phyloP scores from a whole-genome alignment of 768 basidiomycete species.

The Lactifluus subvellereus region DNA sequence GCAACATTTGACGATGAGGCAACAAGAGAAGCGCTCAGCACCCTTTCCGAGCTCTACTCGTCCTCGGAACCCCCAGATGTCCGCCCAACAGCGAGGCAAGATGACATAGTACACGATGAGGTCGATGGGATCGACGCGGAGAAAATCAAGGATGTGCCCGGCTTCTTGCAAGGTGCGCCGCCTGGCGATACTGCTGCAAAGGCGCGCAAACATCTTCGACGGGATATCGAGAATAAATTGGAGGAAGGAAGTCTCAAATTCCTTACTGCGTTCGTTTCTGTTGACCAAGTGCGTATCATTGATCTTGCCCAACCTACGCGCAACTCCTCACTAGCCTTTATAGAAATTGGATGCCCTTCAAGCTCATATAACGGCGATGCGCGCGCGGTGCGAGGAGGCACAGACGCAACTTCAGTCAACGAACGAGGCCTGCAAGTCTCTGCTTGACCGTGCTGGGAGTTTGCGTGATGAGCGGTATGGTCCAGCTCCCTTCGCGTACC shows the following conservation, averaged over 20 bases:
- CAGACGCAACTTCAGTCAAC: conserved; percentile 71
- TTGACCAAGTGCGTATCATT: conserved; percentile 70
- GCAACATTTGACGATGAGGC: conserved; percentile 73
- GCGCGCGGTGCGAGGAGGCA: conserved; percentile 73
- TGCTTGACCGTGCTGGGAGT: conserved; percentile 79
- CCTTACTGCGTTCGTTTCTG: conserved; percentile 76
- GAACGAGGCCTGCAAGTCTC: conserved; percentile 65
- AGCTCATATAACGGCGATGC: conserved; percentile 74
- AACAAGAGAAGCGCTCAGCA: conserved; percentile 74
- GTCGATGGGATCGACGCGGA: conserved; percentile 31
- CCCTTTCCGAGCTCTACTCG: conserved; percentile 75
- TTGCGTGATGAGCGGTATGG: conserved; percentile 66
- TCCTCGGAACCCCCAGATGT: conserved; percentile 25
- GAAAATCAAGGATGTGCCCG: conserved; percentile 18
- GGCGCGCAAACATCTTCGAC: conserved; percentile 72
- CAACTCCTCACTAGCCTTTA: not conserved
- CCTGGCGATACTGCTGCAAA: conserved; percentile 62
- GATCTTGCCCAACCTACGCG: not conserved
- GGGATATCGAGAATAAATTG: conserved; percentile 81
- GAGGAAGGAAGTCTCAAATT: conserved; percentile 80
- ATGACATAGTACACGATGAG: conserved; percentile 34
- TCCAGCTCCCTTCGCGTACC: not conserved
- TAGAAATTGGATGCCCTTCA: conserved; percentile 85
- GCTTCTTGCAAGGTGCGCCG: conserved; percentile 33
- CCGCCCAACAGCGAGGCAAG: conserved; percentile 30